phyloP scores from a whole-genome alignment of 495 filamentous ascomycete genomes.

The Aspergillus funiculosus region DNA sequence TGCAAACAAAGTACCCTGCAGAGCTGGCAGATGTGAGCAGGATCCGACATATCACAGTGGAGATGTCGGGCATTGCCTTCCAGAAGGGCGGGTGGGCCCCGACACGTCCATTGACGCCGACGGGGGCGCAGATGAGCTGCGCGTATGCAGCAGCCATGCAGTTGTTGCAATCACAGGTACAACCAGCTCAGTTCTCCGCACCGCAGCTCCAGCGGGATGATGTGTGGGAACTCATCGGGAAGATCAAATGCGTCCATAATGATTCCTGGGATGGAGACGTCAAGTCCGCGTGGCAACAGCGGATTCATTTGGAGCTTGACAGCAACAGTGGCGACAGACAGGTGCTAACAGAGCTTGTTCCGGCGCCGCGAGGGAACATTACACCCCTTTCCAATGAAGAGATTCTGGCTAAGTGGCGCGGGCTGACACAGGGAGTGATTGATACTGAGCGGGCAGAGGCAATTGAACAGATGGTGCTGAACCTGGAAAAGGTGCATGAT shows the following conservation, averaged over 20 bases:
- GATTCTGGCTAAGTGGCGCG: constrained; percentile 29
- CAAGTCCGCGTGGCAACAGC: too few species aligned
- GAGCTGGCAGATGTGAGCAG: constrained; percentile 5
- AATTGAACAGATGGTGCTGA: constrained; percentile 31
- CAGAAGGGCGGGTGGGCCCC: constrained; percentile 37
- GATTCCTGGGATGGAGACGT: constrained; percentile 6
- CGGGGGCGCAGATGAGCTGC: constrained; percentile 39
- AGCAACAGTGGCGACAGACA: constrained; percentile 13
- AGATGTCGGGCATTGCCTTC: constrained; percentile 27
- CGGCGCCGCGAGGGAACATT: constrained; percentile 22
- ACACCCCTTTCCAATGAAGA: constrained; percentile 32
- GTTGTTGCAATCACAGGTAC: constrained; percentile 34
- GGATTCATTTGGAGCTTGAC: too few species aligned
- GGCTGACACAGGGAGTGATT: constrained; percentile 24
- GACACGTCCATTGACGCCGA: constrained; percentile 31
- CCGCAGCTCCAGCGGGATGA: constrained; percentile 32
- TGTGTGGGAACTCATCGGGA: constrained; percentile 34
- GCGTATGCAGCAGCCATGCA: constrained; percentile 38
- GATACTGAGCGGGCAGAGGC: constrained; percentile 17
- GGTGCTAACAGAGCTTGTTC: constrained; percentile 14
- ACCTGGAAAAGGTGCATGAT: constrained; percentile 17
- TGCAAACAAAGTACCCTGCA: constrained; percentile 25
- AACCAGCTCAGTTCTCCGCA: constrained; percentile 28
- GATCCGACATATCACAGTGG: constrained; percentile 26
- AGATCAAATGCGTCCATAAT: constrained; percentile 32